phyloP scores from a whole-genome alignment of 2,329 filamentous ascomycete genomes.

The Davidsoniella eucalypti region DNA sequence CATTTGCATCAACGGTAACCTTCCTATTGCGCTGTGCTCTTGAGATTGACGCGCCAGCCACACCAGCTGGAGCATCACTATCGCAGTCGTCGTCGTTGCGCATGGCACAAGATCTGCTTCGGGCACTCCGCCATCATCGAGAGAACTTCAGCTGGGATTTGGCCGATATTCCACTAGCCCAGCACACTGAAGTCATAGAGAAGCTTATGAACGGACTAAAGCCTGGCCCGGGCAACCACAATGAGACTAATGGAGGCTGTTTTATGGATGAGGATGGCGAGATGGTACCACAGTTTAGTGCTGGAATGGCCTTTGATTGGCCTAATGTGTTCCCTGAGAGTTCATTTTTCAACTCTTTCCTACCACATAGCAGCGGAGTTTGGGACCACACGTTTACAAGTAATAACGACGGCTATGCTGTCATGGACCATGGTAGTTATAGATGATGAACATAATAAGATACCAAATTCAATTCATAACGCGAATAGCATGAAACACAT shows the following conservation, averaged over 20 bases:
- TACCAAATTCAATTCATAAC: constrained; percentile 16
- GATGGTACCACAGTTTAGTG: constrained; percentile 5
- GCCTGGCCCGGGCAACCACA: not conserved
- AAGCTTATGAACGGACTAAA: constrained; percentile 20
- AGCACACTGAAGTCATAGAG: constrained; percentile 31
- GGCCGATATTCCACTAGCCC: constrained; percentile 31
- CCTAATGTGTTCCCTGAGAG: constrained; percentile 11
- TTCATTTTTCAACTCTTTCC: constrained; percentile 10
- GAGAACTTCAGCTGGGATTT: constrained; percentile 30
- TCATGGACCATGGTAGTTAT: too few species aligned
- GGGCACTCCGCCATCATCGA: constrained; percentile 23
- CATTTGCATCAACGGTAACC: constrained; percentile 31
- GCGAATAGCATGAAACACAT: too few species aligned
- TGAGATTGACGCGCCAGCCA: constrained; percentile 23
- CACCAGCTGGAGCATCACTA: constrained; percentile 18
- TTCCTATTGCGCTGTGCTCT: constrained; percentile 33
- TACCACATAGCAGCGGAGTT: not conserved
- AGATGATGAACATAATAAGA: constrained; percentile 19
- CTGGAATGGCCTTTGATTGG: constrained; percentile 11
- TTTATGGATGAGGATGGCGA: not conserved
- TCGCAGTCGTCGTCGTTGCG: constrained; percentile 24
- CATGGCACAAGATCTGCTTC: constrained; percentile 27
- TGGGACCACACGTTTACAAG: constrained; percentile 14
- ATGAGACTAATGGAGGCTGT: not conserved
- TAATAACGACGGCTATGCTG: constrained; percentile 7